Conservation (phyloP, 2,329 filamentous ascomycete genomes). For the Monilinia polystroma region DNA sequence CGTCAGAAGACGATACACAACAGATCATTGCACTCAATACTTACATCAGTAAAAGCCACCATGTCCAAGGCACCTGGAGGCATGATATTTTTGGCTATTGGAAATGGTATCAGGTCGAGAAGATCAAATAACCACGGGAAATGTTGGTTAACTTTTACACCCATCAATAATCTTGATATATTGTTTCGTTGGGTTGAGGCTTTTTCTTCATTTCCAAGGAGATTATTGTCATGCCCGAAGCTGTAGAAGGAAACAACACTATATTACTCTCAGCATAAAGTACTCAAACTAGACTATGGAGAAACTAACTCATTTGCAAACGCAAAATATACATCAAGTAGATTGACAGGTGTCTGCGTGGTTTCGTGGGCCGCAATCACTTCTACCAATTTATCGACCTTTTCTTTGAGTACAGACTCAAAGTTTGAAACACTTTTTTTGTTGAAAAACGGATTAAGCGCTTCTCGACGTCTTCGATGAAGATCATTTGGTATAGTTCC, state of each 20-base stretch:
- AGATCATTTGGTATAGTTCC: constrained; percentile 1
- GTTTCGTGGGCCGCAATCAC: constrained; percentile 21
- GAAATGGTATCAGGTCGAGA: constrained; percentile 10
- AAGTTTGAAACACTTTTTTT: not conserved
- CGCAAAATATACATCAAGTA: constrained; percentile 22
- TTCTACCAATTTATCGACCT: not conserved
- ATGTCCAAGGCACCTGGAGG: constrained; percentile 22
- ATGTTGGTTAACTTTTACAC: constrained; percentile 23
- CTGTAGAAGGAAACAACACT: constrained; percentile 21
- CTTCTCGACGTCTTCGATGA: constrained; percentile 5
- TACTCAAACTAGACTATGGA: not conserved
- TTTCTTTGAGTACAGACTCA: not conserved
- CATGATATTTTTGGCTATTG: constrained; percentile 18
- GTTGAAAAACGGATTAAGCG: not conserved
- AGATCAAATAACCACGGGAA: constrained; percentile 19
- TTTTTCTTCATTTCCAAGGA: constrained; percentile 20
- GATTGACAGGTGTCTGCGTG: constrained; percentile 18
- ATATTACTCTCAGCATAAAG: not conserved
- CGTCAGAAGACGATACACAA: too few species aligned
- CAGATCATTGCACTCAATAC: not conserved
- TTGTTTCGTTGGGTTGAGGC: constrained; percentile 18
- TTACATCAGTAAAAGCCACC: constrained; percentile 21
- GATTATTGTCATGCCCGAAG: constrained; percentile 19
- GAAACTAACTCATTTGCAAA: constrained; percentile 22
- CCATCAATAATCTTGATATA: constrained; percentile 19